A percentile compares a stretch with the other conserved stretches of the same genome.
Conservation (phyloP, 1,284 basidiomycete species). For the Veloboletus limbatus region DNA sequence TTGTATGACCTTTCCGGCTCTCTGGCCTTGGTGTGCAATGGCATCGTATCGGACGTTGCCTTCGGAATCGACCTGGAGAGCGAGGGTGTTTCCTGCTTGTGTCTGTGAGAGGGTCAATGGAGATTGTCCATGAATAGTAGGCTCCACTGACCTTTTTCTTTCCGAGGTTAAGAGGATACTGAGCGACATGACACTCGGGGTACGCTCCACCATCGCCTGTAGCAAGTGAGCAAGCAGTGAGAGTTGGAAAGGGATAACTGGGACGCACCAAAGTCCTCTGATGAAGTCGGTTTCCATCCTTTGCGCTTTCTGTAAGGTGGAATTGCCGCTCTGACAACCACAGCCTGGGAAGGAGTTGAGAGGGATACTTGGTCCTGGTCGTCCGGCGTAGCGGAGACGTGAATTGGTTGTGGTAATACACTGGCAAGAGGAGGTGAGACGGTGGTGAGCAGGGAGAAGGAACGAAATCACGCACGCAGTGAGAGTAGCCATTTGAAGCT, state of each 20-base stretch:
- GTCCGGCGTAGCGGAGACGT: conserved; percentile 50
- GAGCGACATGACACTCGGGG: conserved; percentile 96
- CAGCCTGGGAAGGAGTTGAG: conserved; percentile 41
- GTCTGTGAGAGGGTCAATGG: conserved; percentile 48
- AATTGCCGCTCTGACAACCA: conserved; percentile 53
- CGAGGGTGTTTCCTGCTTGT: conserved; percentile 88
- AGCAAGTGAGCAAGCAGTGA: conserved; percentile 1
- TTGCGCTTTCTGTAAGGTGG: conserved; percentile 84
- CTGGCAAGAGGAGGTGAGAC: conserved; percentile 33
- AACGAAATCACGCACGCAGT: conserved; percentile 49
- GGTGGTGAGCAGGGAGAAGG: not conserved
- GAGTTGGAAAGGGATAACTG: not conserved
- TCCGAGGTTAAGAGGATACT: conserved; percentile 96
- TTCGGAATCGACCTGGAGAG: conserved; percentile 94
- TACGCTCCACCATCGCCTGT: conserved; percentile 90
- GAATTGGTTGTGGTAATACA: conserved; percentile 64
- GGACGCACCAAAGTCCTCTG: conserved; percentile 80
- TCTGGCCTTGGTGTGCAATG: conserved; percentile 93
- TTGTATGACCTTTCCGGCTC: conserved; percentile 82
- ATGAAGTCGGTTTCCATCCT: conserved; percentile 83
- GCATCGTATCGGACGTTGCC: conserved; percentile 97
- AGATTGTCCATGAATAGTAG: not conserved
- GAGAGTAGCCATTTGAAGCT: conserved; percentile 62
- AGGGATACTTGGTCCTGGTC: conserved; percentile 52
- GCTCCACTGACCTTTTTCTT: conserved; percentile 69